Conservation (phyloP, 2,329 filamentous ascomycete species). For the Penicillium sp. region DNA sequence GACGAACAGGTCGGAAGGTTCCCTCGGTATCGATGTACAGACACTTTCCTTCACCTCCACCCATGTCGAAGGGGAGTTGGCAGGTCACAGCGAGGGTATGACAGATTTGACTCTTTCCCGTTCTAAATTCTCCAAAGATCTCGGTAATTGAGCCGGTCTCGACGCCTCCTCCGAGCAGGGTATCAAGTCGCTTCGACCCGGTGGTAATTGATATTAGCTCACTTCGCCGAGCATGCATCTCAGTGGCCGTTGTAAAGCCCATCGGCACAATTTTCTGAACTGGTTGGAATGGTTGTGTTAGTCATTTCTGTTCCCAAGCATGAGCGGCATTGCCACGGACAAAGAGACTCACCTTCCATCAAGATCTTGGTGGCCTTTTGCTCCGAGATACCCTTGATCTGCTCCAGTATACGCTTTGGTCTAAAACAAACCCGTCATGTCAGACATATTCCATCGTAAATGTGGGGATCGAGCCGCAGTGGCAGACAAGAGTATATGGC, state of each 20-base stretch:
- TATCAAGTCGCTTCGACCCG: slow-evolving; percentile 95
- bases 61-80: slow-evolving; percentile 97
- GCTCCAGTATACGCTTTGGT: slow-evolving; percentile 71
- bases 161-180: slow-evolving; percentile 84
- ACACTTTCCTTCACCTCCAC: slow-evolving; percentile 95
- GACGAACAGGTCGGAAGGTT: slow-evolving; percentile 86
- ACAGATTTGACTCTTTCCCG: slow-evolving; percentile 97
- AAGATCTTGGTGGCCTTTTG: slow-evolving; percentile 91
- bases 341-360: slow-evolving; percentile 67
- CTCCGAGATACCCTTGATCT: slow-evolving; percentile 97
- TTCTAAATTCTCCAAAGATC: slow-evolving; percentile 95
- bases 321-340: neutral
- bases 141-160: slow-evolving; percentile 98
- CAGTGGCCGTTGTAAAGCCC: slow-evolving; percentile 97
- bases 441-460: neutral
- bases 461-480: neutral
- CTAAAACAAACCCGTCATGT: slow-evolving; percentile 33
- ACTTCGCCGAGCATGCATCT: slow-evolving; percentile 96
- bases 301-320: neutral
- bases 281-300: slow-evolving; percentile 36
- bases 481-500: neutral
- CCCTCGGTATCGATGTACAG: slow-evolving; percentile 98
- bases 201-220: slow-evolving; percentile 98
- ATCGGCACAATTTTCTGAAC: slow-evolving; percentile 95
- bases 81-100: slow-evolving; percentile 98